A percentile compares a stretch with the other conserved stretches of the same genome.
Conservation (phyloP, 2,329 filamentous ascomycete species). For the Dactylellina haptotyla region DNA sequence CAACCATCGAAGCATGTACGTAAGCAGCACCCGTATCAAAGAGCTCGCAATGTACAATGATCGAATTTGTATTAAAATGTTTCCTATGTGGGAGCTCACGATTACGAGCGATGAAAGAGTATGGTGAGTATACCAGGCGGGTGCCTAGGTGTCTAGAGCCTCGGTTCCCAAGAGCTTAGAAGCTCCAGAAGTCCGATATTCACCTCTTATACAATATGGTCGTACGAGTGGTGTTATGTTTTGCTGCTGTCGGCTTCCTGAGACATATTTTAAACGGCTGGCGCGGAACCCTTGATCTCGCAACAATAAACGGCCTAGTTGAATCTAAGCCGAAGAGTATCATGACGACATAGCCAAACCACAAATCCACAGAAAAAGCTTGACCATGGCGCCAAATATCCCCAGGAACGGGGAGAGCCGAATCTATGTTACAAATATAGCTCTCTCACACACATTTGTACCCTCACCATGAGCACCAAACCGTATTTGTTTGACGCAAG, state of each 20-base stretch:
- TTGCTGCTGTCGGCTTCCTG: constrained; percentile 21
- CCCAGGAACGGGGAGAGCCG: constrained; percentile 37
- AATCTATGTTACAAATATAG: constrained; percentile 25
- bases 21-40: constrained; percentile 10
- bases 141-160: constrained; percentile 2
- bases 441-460: not conserved
- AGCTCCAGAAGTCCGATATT: no score
- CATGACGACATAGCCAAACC: constrained; percentile 47
- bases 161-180: no score
- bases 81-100: constrained; percentile 31
- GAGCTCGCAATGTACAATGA: constrained; percentile 1
- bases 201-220: not conserved
- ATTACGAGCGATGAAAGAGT: not conserved
- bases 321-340: not conserved
- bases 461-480: no score
- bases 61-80: not conserved
- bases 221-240: constrained; percentile 42
- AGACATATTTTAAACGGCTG: constrained; percentile 41
- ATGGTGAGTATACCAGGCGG: not conserved
- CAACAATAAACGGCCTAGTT: constrained; percentile 3
- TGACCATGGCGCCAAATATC: constrained; percentile 25
- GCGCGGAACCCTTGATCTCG: constrained; percentile 28
- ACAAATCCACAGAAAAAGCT: constrained; percentile 13
- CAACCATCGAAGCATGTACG: constrained; percentile 31
- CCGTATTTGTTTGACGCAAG: no score